These are phyloP conservation scores for Keithomyces neogunnii DNA, from an alignment of 2,329 filamentous ascomycete genomes.

Conservation along the genomic window DNA sequence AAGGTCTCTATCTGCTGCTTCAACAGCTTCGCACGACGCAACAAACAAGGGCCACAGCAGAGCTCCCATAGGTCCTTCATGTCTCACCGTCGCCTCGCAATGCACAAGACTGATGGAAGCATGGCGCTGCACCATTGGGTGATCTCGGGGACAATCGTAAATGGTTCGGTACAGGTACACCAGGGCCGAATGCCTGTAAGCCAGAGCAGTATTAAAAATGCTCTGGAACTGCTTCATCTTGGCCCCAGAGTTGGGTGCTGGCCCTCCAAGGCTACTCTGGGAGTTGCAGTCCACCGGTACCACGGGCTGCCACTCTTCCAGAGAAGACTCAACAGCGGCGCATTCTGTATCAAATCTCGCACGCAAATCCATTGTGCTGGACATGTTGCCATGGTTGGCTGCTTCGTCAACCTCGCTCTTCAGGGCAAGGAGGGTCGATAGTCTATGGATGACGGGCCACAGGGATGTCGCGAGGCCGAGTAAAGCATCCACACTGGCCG, in stretches of 20 bases:
- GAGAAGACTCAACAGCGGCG: conserved; percentile 45
- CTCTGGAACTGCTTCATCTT: conserved; percentile 40
- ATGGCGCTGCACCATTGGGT: conserved; percentile 45
- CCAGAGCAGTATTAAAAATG: conserved; percentile 50
- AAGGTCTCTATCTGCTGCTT: conserved; percentile 38
- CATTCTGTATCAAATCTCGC: conserved; percentile 43
- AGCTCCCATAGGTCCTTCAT: conserved; percentile 53
- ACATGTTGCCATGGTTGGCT: conserved; percentile 28
- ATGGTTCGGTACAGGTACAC: conserved; percentile 51
- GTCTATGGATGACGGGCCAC: conserved; percentile 55
- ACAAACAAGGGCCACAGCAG: conserved; percentile 59
- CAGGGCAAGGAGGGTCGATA: conserved; percentile 45
- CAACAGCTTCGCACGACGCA: conserved; percentile 50
- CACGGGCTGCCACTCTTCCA: conserved; percentile 47
- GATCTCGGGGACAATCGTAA: conserved; percentile 35
- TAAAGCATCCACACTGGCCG: conserved; percentile 48
- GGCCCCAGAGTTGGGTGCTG: conserved; percentile 6
- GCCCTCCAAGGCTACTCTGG: neutral
- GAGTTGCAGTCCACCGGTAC: conserved; percentile 28
- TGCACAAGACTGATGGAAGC: conserved; percentile 40
- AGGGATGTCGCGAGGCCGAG: conserved; percentile 54
- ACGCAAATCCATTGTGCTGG: conserved; percentile 38
- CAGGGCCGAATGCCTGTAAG: conserved; percentile 50
- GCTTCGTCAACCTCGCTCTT: conserved; percentile 43
- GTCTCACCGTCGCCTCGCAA: conserved; percentile 45